phyloP scores from a whole-genome alignment of 176 grass and related monocot species.

The Ensete ventricosum region DNA sequence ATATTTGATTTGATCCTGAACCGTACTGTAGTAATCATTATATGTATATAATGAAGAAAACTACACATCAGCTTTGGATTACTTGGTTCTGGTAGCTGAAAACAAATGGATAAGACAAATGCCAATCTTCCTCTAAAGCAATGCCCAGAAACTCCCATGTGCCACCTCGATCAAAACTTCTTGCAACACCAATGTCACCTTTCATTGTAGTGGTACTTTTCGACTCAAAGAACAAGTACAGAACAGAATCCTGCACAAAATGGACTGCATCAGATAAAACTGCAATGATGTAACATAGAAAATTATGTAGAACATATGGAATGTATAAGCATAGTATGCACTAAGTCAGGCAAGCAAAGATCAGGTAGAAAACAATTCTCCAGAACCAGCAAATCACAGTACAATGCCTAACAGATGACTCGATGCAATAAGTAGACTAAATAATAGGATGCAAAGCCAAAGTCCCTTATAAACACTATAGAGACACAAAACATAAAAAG shows the following conservation, averaged over 20 bases:
- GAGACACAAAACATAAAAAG: background rate
- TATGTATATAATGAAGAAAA: background rate
- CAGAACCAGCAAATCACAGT: background rate
- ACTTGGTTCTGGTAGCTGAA: conserved; percentile 93
- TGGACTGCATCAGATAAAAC: background rate
- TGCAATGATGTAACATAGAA: background rate
- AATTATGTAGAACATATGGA: background rate
- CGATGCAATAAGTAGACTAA: background rate
- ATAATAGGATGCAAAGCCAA: background rate
- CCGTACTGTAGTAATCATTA: background rate
- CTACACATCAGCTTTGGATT: conserved; percentile 8
- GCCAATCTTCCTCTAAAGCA: conserved; percentile 81
- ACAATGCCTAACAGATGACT: background rate
- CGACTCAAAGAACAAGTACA: conserved; percentile 92
- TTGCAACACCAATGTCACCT: conserved; percentile 94
- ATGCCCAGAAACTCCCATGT: conserved; percentile 98
- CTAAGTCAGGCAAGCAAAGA: background rate
- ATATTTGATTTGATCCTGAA: background rate
- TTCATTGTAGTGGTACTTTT: conserved; percentile 60
- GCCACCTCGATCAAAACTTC: conserved; percentile 75
- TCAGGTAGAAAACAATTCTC: background rate
- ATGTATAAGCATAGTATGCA: background rate
- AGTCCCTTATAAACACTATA: background rate
- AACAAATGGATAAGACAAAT: conserved; percentile 94
- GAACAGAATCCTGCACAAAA: conserved; percentile 39